Evolutionary conservation across 495 filamentous ascomycete genomes (phyloP).

Genomic region (Aspergillus homomorphus): DNA sequence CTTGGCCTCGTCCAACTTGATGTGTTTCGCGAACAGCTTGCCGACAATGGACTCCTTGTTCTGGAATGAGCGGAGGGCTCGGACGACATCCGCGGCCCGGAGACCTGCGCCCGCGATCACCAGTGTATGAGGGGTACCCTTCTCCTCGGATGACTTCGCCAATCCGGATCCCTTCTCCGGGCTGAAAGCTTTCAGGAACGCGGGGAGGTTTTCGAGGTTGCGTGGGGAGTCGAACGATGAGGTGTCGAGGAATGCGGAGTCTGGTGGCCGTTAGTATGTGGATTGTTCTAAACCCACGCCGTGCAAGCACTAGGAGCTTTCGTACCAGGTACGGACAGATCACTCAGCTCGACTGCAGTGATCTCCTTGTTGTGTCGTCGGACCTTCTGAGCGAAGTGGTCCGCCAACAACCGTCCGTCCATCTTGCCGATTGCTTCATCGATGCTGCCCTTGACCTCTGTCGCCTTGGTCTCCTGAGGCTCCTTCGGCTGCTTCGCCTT

Average conservation of each 20-base stretch:
- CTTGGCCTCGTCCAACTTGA: conserved; percentile 86
- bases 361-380: conserved; percentile 74
- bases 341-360: conserved; percentile 77
- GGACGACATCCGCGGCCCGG: conserved; percentile 73
- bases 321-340: conserved; percentile 77
- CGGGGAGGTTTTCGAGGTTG: conserved; percentile 65
- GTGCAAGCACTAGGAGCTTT: not conserved
- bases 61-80: conserved; percentile 72
- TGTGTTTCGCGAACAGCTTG: conserved; percentile 97
- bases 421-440: conserved; percentile 79
- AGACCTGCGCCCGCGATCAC: conserved; percentile 76
- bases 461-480: conserved; percentile 57
- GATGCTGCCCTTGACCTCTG: conserved; percentile 60
- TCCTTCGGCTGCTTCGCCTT: conserved; percentile 48
- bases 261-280: conserved; percentile 32
- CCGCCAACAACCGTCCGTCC: conserved; percentile 78
- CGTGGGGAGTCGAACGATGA: conserved; percentile 64
- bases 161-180: conserved; percentile 49
- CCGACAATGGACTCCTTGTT: conserved; percentile 72
- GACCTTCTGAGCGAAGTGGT: conserved; percentile 77
- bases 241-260: conserved; percentile 64
- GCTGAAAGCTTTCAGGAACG: conserved; percentile 68
- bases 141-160: conserved; percentile 59
- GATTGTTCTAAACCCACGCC: not conserved
- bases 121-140: conserved; percentile 82